These are phyloP conservation scores for Spinellus fusiger DNA, from an alignment of 192 early-diverging fungal species.

Conservation along the genomic window DNA sequence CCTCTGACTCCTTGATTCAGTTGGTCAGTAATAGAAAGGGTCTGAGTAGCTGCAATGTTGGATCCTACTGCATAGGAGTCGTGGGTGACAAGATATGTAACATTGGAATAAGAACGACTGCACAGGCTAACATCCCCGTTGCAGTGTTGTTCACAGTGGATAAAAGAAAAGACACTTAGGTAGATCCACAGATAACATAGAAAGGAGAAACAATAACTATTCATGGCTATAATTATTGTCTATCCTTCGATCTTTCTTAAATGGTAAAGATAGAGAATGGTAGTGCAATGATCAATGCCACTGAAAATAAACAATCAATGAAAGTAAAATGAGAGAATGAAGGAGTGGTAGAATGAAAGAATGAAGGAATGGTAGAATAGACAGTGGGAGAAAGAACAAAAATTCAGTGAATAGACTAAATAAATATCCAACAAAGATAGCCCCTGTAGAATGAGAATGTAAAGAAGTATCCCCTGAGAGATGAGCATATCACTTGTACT, in stretches of 20 bases:
- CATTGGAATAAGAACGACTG: conserved; percentile 45
- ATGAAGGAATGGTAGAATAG: not conserved
- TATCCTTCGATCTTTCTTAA: no score
- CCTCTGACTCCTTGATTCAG: conserved; percentile 67
- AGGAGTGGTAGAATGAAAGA: no score
- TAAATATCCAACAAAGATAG: not conserved
- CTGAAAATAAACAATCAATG: no score
- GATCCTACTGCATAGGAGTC: conserved; percentile 55
- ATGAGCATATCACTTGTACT: not conserved
- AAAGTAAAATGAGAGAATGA: no score
- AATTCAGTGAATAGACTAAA: not conserved
- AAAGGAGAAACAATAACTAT: not conserved
- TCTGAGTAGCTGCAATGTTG: conserved; percentile 58
- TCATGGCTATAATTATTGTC: no score
- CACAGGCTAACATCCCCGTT: conserved; percentile 65
- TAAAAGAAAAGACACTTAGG: conserved; percentile 3
- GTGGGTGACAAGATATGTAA: conserved; percentile 66
- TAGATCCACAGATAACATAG: not conserved
- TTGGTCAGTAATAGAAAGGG: conserved; percentile 53
- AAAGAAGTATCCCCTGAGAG: not conserved
- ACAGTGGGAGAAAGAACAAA: not conserved
- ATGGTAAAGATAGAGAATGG: no score
- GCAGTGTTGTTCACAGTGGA: conserved; percentile 31
- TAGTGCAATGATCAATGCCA: no score
- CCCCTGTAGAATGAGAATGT: not conserved